Base-by-base conservation (phyloP, 257 asterid species). In the Solanum virginianum region DNA sequence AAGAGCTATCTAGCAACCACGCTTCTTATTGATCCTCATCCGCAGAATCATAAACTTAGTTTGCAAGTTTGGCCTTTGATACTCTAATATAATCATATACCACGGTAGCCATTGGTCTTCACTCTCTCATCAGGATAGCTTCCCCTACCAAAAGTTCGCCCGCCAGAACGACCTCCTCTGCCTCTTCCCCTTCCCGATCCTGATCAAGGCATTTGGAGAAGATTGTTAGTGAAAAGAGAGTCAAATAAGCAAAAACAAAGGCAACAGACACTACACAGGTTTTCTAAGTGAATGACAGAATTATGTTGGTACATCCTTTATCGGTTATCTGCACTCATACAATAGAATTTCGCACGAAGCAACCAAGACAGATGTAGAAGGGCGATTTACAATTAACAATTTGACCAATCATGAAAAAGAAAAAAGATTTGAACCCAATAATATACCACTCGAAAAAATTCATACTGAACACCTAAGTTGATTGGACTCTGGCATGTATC, bases 101-200 rank as follows among this genome's bases (percentile, higher is more conserved):
- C 85, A 65, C 89, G 87, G 84, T 86, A 87, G 79, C 92, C 94
- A 56, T 91, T 85, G 82, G 87, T 51, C 63, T 51, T 51, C 82
- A 77, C 47, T 77, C 82, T 77, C 29, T 77, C 82, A 51, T 77
- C 82, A 85, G 62, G 85, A 60, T 89, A 87, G 74, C 88, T 83
- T 89, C 91, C 95, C 89, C 93, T 86, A 22, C 89, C 95, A 10
- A 54, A 89, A 53, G 85, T 72, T 84, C 96, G 90, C 55, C 93
- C 94, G 24, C 89, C 88, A n/a, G 51, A 36, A 24, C 94, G 95
- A 26, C 94, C 90, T 29, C 92, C 90, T 86, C 93, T 83, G n/a
- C 94, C 96, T 87, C 97, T 86, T 60, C 91, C 93, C 47, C 82
- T 77, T 8, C 94, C 93, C 4, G 90, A 59, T 89, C 95, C 98